These are phyloP conservation scores for Ganoderma lingzhi DNA, from an alignment of 1,284 basidiomycete genomes.

Conservation along the genomic window DNA sequence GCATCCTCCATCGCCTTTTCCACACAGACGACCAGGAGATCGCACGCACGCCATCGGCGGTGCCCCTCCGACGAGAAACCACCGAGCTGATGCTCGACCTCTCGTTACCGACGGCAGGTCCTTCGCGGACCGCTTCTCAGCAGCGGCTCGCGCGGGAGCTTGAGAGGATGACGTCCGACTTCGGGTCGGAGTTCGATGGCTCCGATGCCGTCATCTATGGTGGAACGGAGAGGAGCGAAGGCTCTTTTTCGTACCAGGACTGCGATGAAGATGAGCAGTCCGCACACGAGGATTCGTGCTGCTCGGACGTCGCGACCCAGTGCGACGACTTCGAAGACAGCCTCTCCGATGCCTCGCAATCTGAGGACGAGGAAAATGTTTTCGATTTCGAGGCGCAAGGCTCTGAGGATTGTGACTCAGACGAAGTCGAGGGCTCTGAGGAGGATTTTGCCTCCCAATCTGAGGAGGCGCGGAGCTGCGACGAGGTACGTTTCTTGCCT, in stretches of 20 bases:
- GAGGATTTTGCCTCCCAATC: too few relatives aligned
- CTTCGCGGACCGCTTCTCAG: neutral
- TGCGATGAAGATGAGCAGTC: neutral
- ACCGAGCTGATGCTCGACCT: neutral
- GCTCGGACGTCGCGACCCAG: too few relatives aligned
- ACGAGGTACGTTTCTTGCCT: too few relatives aligned
- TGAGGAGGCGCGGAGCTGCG: too few relatives aligned
- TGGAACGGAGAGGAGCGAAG: neutral
- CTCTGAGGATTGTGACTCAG: too few relatives aligned
- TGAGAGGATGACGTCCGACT: neutral
- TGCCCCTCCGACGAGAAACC: neutral
- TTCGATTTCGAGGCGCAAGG: too few relatives aligned
- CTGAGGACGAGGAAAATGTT: too few relatives aligned
- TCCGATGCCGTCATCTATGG: neutral
- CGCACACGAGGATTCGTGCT: too few relatives aligned
- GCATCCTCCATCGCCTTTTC: neutral
- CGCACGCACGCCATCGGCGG: neutral
- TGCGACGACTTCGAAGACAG: too few relatives aligned
- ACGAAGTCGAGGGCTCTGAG: too few relatives aligned
- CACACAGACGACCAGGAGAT: neutral
- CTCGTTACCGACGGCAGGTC: neutral
- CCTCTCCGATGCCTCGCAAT: too few relatives aligned
- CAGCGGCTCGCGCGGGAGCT: neutral
- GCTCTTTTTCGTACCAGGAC: neutral
- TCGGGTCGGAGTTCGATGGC: neutral